Conservation (phyloP, 768 basidiomycete genomes). For the Porpolomopsis calyptriformis region DNA sequence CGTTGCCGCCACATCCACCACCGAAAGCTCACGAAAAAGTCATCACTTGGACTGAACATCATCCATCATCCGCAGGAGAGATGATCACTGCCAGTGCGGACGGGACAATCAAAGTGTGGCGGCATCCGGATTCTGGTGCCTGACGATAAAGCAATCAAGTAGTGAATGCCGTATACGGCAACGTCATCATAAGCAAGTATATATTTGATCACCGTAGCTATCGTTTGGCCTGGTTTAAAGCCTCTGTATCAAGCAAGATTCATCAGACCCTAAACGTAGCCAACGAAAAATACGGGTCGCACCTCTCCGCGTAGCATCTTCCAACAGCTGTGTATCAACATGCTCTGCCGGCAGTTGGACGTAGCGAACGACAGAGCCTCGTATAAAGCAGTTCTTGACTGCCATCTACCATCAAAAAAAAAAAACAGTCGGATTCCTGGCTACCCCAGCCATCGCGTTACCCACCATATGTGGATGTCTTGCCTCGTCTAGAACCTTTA, state of each 20-base stretch:
- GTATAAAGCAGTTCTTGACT: slow-evolving; percentile 98
- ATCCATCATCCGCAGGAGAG: slow-evolving; percentile 71
- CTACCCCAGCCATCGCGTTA: not conserved
- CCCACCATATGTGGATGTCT: slow-evolving; percentile 95
- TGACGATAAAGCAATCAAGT: too few species aligned
- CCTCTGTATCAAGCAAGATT: slow-evolving; percentile 25
- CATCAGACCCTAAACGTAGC: not conserved
- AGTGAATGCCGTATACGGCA: too few species aligned
- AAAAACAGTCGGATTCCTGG: not conserved
- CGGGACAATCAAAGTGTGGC: slow-evolving; percentile 88
- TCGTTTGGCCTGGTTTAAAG: slow-evolving; percentile 35
- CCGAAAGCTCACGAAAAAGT: slow-evolving; percentile 72
- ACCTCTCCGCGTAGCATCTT: slow-evolving; percentile 97
- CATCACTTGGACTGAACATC: slow-evolving; percentile 87
- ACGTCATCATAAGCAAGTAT: not conserved
- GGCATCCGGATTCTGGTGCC: slow-evolving; percentile 26
- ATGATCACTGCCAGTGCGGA: slow-evolving; percentile 87
- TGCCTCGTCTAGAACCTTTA: slow-evolving; percentile 84
- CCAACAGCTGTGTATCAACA: slow-evolving; percentile 89
- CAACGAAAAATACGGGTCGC: slow-evolving; percentile 11
- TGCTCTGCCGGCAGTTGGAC: slow-evolving; percentile 88
- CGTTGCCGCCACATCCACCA: slow-evolving; percentile 62
- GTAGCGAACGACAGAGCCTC: slow-evolving; percentile 96
- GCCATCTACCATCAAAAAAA: slow-evolving; percentile 61
- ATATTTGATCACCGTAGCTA: slow-evolving; percentile 7